Evolutionary conservation across 306 rosid species (phyloP).

Genomic region (Calophaca sinica): DNA sequence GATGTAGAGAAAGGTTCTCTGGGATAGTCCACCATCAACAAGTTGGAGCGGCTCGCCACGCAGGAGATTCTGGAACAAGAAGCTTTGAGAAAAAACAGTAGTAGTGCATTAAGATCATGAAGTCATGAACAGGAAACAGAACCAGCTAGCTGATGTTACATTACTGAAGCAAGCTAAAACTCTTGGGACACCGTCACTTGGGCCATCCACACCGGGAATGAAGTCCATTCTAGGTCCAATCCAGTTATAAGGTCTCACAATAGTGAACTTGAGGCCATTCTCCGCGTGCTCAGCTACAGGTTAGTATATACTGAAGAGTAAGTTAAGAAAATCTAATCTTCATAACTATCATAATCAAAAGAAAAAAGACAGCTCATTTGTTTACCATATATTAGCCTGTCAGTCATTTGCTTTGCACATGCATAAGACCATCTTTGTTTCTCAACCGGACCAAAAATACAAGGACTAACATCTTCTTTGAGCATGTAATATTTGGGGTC

Average conservation of each 20-base stretch:
- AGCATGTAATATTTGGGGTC: conserved; percentile 79
- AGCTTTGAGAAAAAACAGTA: conserved; percentile 41
- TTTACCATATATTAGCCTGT: conserved; percentile 83
- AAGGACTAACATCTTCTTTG: conserved; percentile 74
- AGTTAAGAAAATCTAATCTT: conserved; percentile 7
- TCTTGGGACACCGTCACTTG: conserved; percentile 89
- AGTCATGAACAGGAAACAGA: conserved; percentile 28
- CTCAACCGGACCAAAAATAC: conserved; percentile 82
- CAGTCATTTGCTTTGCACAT: conserved; percentile 89
- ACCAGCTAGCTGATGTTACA: conserved; percentile 45
- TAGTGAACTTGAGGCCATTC: conserved; percentile 80
- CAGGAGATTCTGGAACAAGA: conserved; percentile 75
- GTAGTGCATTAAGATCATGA: not conserved
- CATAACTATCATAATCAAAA: not conserved
- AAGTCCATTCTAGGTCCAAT: conserved; percentile 97
- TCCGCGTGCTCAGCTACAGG: conserved; percentile 79
- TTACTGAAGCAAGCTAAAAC: conserved; percentile 92
- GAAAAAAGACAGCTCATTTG: conserved; percentile 8
- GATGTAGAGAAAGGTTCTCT: conserved; percentile 77
- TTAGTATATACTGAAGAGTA: conserved; percentile 28
- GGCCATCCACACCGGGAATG: conserved; percentile 93
- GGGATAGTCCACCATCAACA: conserved; percentile 83
- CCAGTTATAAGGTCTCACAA: conserved; percentile 91
- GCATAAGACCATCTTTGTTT: conserved; percentile 97
- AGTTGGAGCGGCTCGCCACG: conserved; percentile 90